phyloP scores from a whole-genome alignment of 805 yeast genomes.

The Kluyveromyces lactis region DNA sequence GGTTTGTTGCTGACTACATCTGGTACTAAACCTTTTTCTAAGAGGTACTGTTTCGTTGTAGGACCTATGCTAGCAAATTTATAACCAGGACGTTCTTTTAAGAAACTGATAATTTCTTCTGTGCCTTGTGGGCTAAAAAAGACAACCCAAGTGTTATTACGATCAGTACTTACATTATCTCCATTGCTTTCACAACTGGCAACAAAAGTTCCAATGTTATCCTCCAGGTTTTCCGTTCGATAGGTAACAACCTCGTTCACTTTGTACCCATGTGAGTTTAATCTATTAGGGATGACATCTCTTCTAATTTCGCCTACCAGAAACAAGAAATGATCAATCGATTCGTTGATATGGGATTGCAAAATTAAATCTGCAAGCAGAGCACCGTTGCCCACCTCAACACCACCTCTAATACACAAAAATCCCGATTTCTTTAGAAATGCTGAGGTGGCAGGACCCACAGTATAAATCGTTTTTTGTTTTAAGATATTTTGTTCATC shows the following conservation, averaged over 20 bases:
- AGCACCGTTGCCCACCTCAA: slow-evolving; percentile 72
- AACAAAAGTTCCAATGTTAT: slow-evolving; percentile 36
- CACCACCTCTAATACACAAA: slow-evolving; percentile 59
- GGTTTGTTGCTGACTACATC: slow-evolving; percentile 66
- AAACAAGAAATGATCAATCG: slow-evolving; percentile 39
- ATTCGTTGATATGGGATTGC: not conserved
- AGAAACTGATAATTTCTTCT: slow-evolving; percentile 43
- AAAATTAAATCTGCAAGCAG: slow-evolving; percentile 57
- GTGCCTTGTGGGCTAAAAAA: slow-evolving; percentile 93
- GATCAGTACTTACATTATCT: not conserved
- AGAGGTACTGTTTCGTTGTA: slow-evolving; percentile 65
- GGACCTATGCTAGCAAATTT: slow-evolving; percentile 78
- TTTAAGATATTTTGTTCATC: slow-evolving; percentile 27
- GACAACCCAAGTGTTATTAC: slow-evolving; percentile 55
- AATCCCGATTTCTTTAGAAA: slow-evolving; percentile 59
- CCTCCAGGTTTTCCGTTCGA: slow-evolving; percentile 46
- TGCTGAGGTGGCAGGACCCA: slow-evolving; percentile 80
- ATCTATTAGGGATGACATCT: slow-evolving; percentile 66
- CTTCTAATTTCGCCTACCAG: slow-evolving; percentile 82
- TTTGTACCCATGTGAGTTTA: slow-evolving; percentile 24
- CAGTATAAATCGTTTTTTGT: slow-evolving; percentile 62
- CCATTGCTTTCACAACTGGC: slow-evolving; percentile 15
- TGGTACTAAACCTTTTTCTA: slow-evolving; percentile 44
- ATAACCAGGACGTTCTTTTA: slow-evolving; percentile 17
- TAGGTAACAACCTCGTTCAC: slow-evolving; percentile 57